Conservation (phyloP, 768 basidiomycete species). For the Paxillus rubicundulus region DNA sequence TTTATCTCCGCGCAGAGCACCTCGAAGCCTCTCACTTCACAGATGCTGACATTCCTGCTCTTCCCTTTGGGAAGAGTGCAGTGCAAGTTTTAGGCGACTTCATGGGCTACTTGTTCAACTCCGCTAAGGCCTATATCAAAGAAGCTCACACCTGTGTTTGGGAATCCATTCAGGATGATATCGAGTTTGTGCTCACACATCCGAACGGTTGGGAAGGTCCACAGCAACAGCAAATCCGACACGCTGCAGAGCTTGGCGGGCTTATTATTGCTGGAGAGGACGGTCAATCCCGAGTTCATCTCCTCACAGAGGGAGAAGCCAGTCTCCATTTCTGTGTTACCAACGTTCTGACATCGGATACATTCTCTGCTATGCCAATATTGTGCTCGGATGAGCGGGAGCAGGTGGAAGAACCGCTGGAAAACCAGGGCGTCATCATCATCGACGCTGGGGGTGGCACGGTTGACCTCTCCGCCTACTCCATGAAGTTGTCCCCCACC, state of each 20-base stretch:
- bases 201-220: constrained; percentile 64
- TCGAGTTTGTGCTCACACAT: constrained; percentile 54
- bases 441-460: constrained; percentile 51
- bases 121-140: constrained; percentile 42
- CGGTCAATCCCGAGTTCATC: constrained; percentile 43
- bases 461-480: constrained; percentile 39
- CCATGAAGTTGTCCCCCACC: constrained; percentile 37
- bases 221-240: constrained; percentile 54
- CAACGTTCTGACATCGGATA: constrained; percentile 39
- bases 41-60: constrained; percentile 29
- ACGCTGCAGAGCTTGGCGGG: constrained; percentile 49
- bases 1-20: constrained; percentile 34
- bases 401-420: constrained; percentile 13
- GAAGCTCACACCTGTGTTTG: constrained; percentile 44
- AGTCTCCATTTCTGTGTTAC: constrained; percentile 55
- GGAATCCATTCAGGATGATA: constrained; percentile 38
- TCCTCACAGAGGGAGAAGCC: constrained; percentile 63
- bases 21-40: constrained; percentile 22
- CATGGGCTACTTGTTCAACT: constrained; percentile 41
- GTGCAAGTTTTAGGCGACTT: constrained; percentile 44
- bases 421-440: constrained; percentile 37
- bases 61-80: constrained; percentile 36
- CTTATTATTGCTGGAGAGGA: constrained; percentile 41
- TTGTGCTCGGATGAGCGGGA: constrained; percentile 18
- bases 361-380: constrained; percentile 8